Evolutionary conservation across 805 yeast genomes (phyloP).

Genomic region (Yamadazyma tumulicola): DNA sequence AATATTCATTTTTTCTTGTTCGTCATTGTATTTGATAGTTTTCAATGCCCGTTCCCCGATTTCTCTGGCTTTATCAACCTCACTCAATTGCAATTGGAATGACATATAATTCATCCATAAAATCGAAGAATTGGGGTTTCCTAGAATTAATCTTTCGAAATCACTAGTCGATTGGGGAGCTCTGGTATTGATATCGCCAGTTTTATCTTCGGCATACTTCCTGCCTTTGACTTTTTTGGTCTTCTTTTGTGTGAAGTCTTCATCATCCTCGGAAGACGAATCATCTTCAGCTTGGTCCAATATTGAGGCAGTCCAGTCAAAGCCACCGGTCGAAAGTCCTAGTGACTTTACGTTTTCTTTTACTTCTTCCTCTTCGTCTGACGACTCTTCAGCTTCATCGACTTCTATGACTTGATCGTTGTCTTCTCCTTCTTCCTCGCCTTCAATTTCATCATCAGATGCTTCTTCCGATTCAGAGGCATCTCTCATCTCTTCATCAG

Average conservation of each 20-base stretch:
- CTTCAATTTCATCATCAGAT: constrained; percentile 15
- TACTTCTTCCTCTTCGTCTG: constrained; percentile 24
- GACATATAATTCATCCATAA: constrained; percentile 99
- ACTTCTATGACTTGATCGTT: constrained; percentile 37
- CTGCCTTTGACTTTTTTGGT: constrained; percentile 46
- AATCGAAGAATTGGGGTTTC: constrained; percentile 90
- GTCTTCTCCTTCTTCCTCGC: constrained; percentile 26
- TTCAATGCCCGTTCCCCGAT: constrained; percentile 89
- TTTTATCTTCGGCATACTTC: constrained; percentile 66
- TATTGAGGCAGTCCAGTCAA: constrained; percentile 94
- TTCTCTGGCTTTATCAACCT: constrained; percentile 90
- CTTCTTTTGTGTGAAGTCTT: constrained; percentile 51
- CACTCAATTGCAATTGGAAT: constrained; percentile 92
- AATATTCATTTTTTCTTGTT: constrained; percentile 85
- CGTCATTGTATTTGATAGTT: constrained; percentile 86
- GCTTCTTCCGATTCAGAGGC: constrained; percentile 12
- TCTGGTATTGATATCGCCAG: constrained; percentile 76
- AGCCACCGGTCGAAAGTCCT: constrained; percentile 81
- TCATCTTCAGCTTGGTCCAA: constrained; percentile 73
- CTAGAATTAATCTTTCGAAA: constrained; percentile 86
- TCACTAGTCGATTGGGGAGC: constrained; percentile 91
- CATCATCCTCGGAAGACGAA: constrained; percentile 45
- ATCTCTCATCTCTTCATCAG: constrained; percentile 9
- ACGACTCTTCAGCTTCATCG: constrained; percentile 27
- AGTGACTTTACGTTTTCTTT: constrained; percentile 21